Percentiles rank a stretch among this genome's conserved stretches.
These are phyloP conservation scores for Mrakia gelida DNA, from an alignment of 768 basidiomycete species.

Conservation along the genomic window DNA sequence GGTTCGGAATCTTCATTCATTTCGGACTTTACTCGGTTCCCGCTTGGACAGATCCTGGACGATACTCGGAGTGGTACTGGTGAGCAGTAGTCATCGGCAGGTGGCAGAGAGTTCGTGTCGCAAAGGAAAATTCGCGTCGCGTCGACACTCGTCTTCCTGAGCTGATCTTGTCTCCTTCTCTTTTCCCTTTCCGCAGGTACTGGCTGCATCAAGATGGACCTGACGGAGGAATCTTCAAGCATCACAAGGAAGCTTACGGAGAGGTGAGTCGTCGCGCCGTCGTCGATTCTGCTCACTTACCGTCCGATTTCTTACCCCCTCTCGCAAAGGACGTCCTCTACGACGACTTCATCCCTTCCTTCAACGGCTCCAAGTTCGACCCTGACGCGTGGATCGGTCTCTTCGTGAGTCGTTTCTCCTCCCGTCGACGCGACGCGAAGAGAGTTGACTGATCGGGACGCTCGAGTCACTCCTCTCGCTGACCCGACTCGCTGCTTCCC, in stretches of 20 bases:
- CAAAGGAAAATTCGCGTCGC: too few relatives aligned
- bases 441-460: too few relatives aligned
- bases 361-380: slow-evolving; percentile 55
- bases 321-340: slow-evolving; percentile 50
- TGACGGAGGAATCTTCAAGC: slow-evolving; percentile 29
- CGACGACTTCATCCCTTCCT: slow-evolving; percentile 58
- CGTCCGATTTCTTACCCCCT: too few relatives aligned
- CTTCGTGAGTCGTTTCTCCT: slow-evolving; percentile 41
- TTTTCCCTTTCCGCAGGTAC: slow-evolving; percentile 25
- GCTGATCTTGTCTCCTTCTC: too few relatives aligned
- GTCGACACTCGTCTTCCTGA: too few relatives aligned
- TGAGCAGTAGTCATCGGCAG: too few relatives aligned
- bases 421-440: too few relatives aligned
- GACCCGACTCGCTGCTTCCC: not conserved
- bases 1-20: slow-evolving; percentile 45
- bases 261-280: slow-evolving; percentile 37
- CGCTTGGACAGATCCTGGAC: slow-evolving; percentile 28
- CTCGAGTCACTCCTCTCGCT: too few relatives aligned
- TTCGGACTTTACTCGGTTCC: slow-evolving; percentile 42
- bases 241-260: slow-evolving; percentile 55
- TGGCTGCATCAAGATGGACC: slow-evolving; percentile 26
- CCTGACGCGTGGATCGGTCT: slow-evolving; percentile 56
- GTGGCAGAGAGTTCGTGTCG: too few relatives aligned
- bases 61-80: slow-evolving; percentile 60
- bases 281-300: too few relatives aligned